These are phyloP conservation scores for Ophiognomonia clavigignenti-juglandacearum DNA, from an alignment of 2,329 filamentous ascomycete genomes.

Conservation along the genomic window DNA sequence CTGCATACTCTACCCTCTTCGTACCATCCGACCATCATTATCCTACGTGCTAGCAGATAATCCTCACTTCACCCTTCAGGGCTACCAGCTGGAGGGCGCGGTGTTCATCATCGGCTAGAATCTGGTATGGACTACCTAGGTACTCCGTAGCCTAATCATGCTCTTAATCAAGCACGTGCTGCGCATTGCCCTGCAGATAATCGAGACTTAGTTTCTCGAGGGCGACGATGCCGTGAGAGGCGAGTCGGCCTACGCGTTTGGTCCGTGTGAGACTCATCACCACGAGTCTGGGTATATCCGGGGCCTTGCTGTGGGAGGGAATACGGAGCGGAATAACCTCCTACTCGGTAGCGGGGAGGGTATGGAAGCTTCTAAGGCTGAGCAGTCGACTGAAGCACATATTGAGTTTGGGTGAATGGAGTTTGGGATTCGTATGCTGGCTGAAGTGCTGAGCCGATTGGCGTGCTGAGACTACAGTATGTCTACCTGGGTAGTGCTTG, in stretches of 20 bases:
- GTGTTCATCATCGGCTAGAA: constrained; percentile 39
- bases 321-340: constrained; percentile 14
- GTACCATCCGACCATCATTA: not conserved
- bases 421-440: no score
- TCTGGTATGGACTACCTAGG: constrained; percentile 46
- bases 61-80: constrained; percentile 15
- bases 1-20: not conserved
- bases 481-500: no score
- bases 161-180: constrained; percentile 45
- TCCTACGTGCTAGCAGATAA: no score
- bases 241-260: constrained; percentile 37
- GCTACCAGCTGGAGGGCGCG: constrained; percentile 24
- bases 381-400: no score
- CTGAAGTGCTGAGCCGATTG: no score
- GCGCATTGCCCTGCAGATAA: constrained; percentile 41
- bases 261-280: constrained; percentile 21
- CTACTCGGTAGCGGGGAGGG: no score
- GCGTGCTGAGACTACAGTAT: no score
- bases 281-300: constrained; percentile 21
- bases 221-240: constrained; percentile 45
- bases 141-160: constrained; percentile 39
- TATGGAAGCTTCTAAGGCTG: no score
- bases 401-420: no score
- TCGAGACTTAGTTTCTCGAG: constrained; percentile 37
- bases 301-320: constrained; percentile 16